A percentile compares a stretch with the other conserved stretches of the same genome.
Conservation (phyloP, 441 rosid genomes). For the Adansonia madagascariensis region DNA sequence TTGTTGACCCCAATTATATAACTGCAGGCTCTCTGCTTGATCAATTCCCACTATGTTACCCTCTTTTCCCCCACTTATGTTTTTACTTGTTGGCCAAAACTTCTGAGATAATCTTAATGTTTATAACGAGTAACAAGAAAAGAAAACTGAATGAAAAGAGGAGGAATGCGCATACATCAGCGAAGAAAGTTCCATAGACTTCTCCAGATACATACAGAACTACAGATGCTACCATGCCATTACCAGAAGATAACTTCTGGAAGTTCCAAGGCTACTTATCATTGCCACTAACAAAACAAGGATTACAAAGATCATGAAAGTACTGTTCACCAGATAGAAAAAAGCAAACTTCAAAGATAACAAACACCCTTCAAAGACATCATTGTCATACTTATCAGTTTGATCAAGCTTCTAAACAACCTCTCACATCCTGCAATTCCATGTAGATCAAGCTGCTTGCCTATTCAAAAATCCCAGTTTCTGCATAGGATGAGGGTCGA, state of each 20-base stretch:
- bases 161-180: background rate
- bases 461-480: constrained; percentile 31
- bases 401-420: constrained; percentile 31
- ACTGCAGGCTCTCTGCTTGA: background rate
- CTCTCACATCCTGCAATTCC: constrained; percentile 27
- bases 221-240: background rate
- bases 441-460: constrained; percentile 26
- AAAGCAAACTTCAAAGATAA: background rate
- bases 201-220: background rate
- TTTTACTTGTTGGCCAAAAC: background rate
- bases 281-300: background rate
- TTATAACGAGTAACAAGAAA: background rate
- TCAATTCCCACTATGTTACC: background rate
- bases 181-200: background rate
- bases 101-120: background rate
- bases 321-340: background rate
- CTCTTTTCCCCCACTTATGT: background rate
- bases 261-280: background rate
- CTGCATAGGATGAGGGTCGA: constrained; percentile 37
- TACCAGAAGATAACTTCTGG: background rate
- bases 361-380: background rate
- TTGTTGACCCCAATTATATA: background rate
- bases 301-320: background rate
- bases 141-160: background rate
- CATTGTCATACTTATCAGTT: constrained; percentile 21